phyloP scores from a whole-genome alignment of 257 asterid species.

The Buddleja alternifolia region DNA sequence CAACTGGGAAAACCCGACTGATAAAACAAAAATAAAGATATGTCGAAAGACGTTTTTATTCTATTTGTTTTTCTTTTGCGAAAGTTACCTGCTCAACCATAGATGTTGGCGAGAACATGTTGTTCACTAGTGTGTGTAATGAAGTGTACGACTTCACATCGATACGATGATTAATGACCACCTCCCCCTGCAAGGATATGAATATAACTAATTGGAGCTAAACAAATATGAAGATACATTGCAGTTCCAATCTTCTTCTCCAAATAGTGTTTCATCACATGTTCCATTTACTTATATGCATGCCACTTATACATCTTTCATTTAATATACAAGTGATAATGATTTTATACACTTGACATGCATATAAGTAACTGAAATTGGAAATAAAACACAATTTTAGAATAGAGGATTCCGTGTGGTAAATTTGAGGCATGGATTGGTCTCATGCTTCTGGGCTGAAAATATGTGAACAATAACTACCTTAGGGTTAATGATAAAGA shows the following conservation, averaged over 20 bases:
- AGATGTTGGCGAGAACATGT: conserved; percentile 98
- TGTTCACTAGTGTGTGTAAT: conserved; percentile 85
- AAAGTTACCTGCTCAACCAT: conserved; percentile 82
- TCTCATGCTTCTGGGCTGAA: background rate
- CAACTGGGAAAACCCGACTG: conserved; percentile 52
- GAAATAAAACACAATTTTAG: no score
- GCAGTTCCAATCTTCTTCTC: no score
- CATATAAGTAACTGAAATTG: no score
- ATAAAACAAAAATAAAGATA: background rate
- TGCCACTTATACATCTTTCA: no score
- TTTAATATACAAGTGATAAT: no score
- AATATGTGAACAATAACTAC: conserved; percentile 36
- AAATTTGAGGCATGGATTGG: no score
- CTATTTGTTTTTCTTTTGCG: background rate
- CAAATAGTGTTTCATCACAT: no score
- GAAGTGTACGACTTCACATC: conserved; percentile 97
- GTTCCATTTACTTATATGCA: no score
- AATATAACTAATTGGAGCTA: background rate
- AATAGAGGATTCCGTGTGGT: no score
- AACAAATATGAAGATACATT: no score
- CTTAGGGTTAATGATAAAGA: conserved; percentile 97
- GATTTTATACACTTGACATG: no score
- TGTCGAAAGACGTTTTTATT: background rate
- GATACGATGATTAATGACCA: conserved; percentile 85
- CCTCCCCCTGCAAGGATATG: conserved; percentile 78